These are phyloP conservation scores for Leccinum ochraceum DNA, from an alignment of 768 basidiomycete species.

Conservation along the genomic window DNA sequence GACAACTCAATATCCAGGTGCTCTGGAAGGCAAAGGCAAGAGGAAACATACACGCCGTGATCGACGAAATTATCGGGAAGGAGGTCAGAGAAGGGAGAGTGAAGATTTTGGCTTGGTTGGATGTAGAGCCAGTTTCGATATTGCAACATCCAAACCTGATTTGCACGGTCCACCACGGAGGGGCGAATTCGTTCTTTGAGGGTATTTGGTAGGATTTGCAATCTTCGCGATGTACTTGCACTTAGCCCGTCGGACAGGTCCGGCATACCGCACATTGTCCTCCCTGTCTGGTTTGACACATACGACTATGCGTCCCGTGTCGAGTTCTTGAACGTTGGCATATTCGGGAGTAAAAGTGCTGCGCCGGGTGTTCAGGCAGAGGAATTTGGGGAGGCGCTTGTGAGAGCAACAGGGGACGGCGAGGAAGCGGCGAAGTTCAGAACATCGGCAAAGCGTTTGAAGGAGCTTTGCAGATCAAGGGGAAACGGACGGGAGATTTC, in stretches of 20 bases:
- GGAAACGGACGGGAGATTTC: slow-evolving; percentile 8
- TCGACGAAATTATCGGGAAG: not conserved
- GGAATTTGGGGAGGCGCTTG: slow-evolving; percentile 10
- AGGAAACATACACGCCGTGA: not conserved
- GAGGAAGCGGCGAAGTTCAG: slow-evolving; percentile 7
- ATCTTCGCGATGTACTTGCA: not conserved
- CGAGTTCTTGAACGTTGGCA: slow-evolving; percentile 11
- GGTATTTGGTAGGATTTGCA: not conserved
- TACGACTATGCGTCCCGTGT: slow-evolving; percentile 7
- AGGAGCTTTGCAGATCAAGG: slow-evolving; percentile 3
- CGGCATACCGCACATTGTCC: slow-evolving; percentile 11
- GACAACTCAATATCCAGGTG: slow-evolving; percentile 4
- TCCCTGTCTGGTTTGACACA: slow-evolving; percentile 18
- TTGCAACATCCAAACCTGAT: slow-evolving; percentile 7
- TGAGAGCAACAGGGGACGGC: slow-evolving; percentile 5
- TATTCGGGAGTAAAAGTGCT: slow-evolving; percentile 2
- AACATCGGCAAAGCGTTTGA: slow-evolving; percentile 7
- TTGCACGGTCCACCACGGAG: slow-evolving; percentile 6
- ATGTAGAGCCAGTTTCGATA: slow-evolving; percentile 14
- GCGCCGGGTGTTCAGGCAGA: slow-evolving; percentile 6
- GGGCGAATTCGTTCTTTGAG: slow-evolving; percentile 10
- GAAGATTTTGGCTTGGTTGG: slow-evolving; percentile 13
- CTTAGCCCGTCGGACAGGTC: slow-evolving; percentile 4
- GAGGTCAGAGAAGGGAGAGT: slow-evolving; percentile 11
- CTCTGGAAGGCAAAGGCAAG: slow-evolving; percentile 33